Base-by-base conservation (phyloP, 495 filamentous ascomycete species). In the Tuber calosporum region DNA sequence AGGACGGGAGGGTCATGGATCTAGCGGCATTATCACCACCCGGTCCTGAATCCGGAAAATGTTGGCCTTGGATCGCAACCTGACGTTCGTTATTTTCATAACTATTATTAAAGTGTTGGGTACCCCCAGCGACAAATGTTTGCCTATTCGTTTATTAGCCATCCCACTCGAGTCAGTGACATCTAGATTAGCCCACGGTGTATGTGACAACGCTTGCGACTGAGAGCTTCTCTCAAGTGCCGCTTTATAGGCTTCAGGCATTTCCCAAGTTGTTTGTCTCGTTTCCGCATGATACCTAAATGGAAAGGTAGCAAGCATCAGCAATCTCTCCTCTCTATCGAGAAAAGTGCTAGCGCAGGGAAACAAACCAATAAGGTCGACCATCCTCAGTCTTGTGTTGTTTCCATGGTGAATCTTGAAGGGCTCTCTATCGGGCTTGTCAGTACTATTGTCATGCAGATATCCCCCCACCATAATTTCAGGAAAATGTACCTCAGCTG, bases 211-310 rank as follows among this genome's bases (percentile, higher is more conserved):
- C 66, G 85, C 83, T 42, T 73, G 67, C 37, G 82, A 83, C 69
- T 84, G 83, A 40, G 84, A 83, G 39, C 82, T 74, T 77, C 83
- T 80, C 81, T 90, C 84, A 82, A 90, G 83, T 79, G 92, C 86
- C 82, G 88, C 83, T 79, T 91, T 93, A 84, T 93, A 94, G 70
- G 86, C 89, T 67, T 93, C 91, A 70, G 94, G 94, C 87, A 97
- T 96, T 73, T 93, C 90, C 95, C 95, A 99, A 69, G 91, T 91
- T 83, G 92, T 98, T 84, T 92, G 87, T 84, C 95, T 94, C 48
- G 89, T 94, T 81, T 97, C 91, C 4, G 89, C 91, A 82, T 98
- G 93, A 82, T 92, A 89, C 80, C 80, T 82, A 66, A 41, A 69
- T 69, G 43, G 68, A 75, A 42, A 34, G 19, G 34, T 30, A 62